Conservation (phyloP, 2,329 filamentous ascomycete species). For the Pseudogymnoascus verrucosus region DNA sequence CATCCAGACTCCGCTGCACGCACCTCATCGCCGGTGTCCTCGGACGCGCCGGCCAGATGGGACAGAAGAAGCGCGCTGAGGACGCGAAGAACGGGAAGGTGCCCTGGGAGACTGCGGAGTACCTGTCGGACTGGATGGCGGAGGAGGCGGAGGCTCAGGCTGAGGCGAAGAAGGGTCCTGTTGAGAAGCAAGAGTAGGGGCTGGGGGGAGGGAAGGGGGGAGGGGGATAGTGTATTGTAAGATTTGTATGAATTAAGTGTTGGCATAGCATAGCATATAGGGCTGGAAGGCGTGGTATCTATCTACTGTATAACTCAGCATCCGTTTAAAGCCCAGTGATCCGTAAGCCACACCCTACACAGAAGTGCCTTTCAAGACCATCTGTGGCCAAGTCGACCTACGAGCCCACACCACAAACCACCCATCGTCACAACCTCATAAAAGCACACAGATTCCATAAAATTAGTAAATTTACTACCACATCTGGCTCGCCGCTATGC, state of each 20-base stretch:
- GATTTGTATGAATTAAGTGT: slow-evolving; percentile 3
- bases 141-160: background rate
- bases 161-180: background rate
- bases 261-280: slow-evolving; percentile 4
- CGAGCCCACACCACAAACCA: background rate
- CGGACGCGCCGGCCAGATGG: slow-evolving; percentile 73
- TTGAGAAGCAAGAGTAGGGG: background rate
- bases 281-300: background rate
- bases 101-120: slow-evolving; percentile 46
- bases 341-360: background rate
- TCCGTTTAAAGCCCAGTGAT: background rate
- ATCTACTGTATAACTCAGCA: background rate
- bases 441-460: background rate
- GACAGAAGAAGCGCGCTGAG: slow-evolving; percentile 58
- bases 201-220: background rate
- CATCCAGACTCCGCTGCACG: slow-evolving; percentile 66
- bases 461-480: slow-evolving; percentile 3
- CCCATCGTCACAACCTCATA: background rate
- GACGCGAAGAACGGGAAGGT: slow-evolving; percentile 54
- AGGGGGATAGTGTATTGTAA: background rate
- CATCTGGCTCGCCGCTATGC: background rate
- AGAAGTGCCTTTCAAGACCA: background rate
- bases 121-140: slow-evolving; percentile 19
- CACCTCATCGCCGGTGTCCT: slow-evolving; percentile 78
- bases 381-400: background rate